Percentiles rank a stretch among this genome's conserved stretches.
Evolutionary conservation across 345 rosid genomes (phyloP).

Genomic region (Heritiera littoralis): DNA sequence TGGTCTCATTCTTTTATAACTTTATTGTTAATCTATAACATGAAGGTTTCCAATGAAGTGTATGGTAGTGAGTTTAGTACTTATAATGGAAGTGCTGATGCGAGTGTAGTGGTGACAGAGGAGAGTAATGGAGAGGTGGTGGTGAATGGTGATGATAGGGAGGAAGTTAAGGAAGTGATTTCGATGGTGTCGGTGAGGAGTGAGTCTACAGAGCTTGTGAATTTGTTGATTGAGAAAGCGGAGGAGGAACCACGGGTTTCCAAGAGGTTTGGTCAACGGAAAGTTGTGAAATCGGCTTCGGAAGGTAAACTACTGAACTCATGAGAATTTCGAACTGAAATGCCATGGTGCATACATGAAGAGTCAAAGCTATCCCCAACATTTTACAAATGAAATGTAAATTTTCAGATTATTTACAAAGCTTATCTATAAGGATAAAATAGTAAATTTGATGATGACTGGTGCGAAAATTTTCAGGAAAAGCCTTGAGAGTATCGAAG

Average conservation of each 20-base stretch:
- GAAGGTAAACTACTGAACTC: conserved; percentile 50
- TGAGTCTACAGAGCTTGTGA: conserved; percentile 44
- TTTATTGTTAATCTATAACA: no score
- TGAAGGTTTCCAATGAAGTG: background rate
- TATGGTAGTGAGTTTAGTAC: conserved; percentile 4
- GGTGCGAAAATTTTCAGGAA: conserved; percentile 19
- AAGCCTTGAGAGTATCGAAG: conserved; percentile 56
- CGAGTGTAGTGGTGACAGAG: background rate
- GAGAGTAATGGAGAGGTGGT: background rate
- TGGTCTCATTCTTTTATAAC: no score
- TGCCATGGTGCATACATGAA: background rate
- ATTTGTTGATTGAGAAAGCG: conserved; percentile 13
- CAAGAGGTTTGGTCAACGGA: conserved; percentile 52
- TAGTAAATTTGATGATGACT: background rate
- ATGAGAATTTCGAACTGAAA: background rate
- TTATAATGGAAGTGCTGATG: background rate
- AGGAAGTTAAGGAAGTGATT: conserved; percentile 3
- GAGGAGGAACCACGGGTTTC: conserved; percentile 47
- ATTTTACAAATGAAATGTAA: background rate
- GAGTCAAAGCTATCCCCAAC: background rate
- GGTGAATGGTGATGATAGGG: conserved; percentile 20
- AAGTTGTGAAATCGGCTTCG: conserved; percentile 45
- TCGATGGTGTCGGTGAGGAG: conserved; percentile 28
- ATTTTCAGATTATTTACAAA: no score
- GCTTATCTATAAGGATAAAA: background rate